Conservation (phyloP, 495 filamentous ascomycete genomes). For the Durotheca rogersii region DNA sequence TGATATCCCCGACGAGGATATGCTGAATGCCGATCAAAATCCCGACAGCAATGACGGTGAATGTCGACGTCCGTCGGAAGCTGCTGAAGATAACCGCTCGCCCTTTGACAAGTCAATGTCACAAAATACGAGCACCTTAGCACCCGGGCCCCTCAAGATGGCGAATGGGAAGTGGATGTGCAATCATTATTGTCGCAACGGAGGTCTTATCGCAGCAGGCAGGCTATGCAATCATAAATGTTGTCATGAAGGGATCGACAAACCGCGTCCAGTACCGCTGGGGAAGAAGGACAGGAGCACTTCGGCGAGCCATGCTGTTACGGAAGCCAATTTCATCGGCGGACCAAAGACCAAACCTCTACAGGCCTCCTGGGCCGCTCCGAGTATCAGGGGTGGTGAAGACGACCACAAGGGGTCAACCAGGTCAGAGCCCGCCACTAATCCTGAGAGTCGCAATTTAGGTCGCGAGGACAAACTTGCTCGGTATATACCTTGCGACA, state of each 20-base stretch:
- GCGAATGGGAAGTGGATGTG: slow-evolving; percentile 86
- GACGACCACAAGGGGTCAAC: background rate
- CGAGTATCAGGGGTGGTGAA: background rate
- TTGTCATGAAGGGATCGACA: slow-evolving; percentile 84
- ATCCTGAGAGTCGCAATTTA: background rate
- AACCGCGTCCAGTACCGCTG: slow-evolving; percentile 63
- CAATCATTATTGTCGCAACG: slow-evolving; percentile 73
- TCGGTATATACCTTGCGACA: background rate
- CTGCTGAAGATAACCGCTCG: slow-evolving; percentile 29
- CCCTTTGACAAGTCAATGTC: slow-evolving; percentile 19
- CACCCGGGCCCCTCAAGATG: slow-evolving; percentile 54
- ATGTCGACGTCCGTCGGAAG: slow-evolving; percentile 58
- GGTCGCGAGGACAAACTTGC: background rate
- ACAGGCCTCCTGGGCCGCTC: background rate
- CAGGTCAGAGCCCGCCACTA: background rate
- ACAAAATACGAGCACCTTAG: background rate
- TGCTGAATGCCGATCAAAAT: slow-evolving; percentile 21
- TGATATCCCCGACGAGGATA: slow-evolving; percentile 36
- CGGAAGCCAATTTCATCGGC: background rate
- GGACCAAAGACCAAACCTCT: background rate
- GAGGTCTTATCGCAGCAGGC: slow-evolving; percentile 63
- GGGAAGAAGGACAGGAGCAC: slow-evolving; percentile 33
- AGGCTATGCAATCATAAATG: slow-evolving; percentile 65
- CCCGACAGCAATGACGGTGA: slow-evolving; percentile 23
- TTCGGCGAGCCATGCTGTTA: background rate